Conservation (phyloP, 805 yeast species). For the Sungouiozyma ichnusensis region DNA sequence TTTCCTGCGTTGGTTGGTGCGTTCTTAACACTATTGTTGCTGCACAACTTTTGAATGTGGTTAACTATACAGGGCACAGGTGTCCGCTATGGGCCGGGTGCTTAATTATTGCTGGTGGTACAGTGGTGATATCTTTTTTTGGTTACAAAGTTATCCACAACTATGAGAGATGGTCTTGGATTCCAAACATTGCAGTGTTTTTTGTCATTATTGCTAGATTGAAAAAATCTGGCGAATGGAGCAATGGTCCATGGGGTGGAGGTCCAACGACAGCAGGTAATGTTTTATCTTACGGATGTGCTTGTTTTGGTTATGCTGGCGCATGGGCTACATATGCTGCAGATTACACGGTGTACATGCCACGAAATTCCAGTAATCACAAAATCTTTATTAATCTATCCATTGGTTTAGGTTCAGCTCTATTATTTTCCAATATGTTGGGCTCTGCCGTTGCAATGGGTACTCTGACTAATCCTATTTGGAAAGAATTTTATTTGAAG, state of each 20-base stretch:
- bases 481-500: slow-evolving; percentile 40
- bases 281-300: slow-evolving; percentile 73
- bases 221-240: slow-evolving; percentile 54
- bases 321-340: slow-evolving; percentile 94
- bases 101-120: slow-evolving; percentile 53
- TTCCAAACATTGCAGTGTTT: slow-evolving; percentile 66
- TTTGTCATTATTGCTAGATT: slow-evolving; percentile 71
- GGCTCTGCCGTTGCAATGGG: slow-evolving; percentile 86
- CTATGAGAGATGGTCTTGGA: slow-evolving; percentile 82
- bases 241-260: slow-evolving; percentile 37
- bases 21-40: slow-evolving; percentile 85
- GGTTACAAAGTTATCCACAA: slow-evolving; percentile 76
- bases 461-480: slow-evolving; percentile 34
- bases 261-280: slow-evolving; percentile 66
- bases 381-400: slow-evolving; percentile 56
- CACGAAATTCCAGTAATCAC: slow-evolving; percentile 44
- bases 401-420: slow-evolving; percentile 55
- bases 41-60: slow-evolving; percentile 71
- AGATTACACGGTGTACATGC: slow-evolving; percentile 86
- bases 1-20: slow-evolving; percentile 94
- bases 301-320: slow-evolving; percentile 79
- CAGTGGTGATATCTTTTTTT: slow-evolving; percentile 66
- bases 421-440: slow-evolving; percentile 59
- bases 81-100: slow-evolving; percentile 92
- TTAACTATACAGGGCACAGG: slow-evolving; percentile 43